Evolutionary conservation across 345 rosid genomes (phyloP).

Genomic region (Pistacia integerrima): DNA sequence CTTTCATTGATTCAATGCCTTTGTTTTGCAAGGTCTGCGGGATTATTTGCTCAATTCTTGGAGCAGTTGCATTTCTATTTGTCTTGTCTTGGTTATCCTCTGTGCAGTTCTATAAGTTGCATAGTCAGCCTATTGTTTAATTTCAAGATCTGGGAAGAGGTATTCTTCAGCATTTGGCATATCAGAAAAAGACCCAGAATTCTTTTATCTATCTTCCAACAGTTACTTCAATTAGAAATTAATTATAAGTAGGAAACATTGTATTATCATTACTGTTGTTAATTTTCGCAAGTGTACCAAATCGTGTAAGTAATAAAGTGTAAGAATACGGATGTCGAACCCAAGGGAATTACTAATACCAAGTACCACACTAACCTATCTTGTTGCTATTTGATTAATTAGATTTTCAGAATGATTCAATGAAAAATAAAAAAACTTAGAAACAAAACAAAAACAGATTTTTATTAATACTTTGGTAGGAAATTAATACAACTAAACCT

Average conservation of each 20-base stretch:
- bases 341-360: no score
- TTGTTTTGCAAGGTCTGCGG: constrained; percentile 28
- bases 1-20: not conserved
- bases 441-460: no score
- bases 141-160: not conserved
- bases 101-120: constrained; percentile 34
- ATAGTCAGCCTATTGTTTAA: not conserved
- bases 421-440: no score
- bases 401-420: no score
- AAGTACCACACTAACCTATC: no score
- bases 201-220: not conserved
- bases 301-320: no score
- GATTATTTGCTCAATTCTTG: constrained; percentile 31
- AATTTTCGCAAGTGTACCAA: no score
- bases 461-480: no score
- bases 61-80: constrained; percentile 34
- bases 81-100: constrained; percentile 38
- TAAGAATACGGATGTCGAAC: no score
- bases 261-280: no score
- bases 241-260: not conserved
- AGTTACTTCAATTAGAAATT: not conserved
- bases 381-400: no score
- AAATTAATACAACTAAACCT: no score
- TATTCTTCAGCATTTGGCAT: constrained; percentile 11
- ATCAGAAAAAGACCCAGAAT: not conserved